Conservation (phyloP, 495 filamentous ascomycete species). For the Penicillium diatomitis region DNA sequence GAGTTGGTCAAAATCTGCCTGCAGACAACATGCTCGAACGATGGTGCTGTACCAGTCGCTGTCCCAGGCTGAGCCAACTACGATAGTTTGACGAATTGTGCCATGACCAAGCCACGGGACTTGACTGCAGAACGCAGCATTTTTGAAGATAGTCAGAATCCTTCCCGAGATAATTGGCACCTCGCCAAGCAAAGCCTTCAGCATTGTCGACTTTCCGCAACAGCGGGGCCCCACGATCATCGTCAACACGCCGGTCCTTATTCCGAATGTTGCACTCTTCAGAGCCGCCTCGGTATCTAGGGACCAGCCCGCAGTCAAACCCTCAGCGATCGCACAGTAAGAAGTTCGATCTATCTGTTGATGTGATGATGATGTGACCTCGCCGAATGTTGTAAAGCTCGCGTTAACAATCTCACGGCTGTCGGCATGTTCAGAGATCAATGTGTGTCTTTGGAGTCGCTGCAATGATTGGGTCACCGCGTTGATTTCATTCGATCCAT, state of each 20-base stretch:
- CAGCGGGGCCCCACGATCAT: conserved; percentile 48
- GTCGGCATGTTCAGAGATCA: conserved; percentile 9
- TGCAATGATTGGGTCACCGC: conserved; percentile 18
- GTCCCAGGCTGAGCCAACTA: conserved; percentile 59
- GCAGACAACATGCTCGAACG: conserved; percentile 48
- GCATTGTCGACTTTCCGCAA: conserved; percentile 44
- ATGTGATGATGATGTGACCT: neutral
- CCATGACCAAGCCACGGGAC: conserved; percentile 75
- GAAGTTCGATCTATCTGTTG: neutral
- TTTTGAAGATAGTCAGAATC: conserved; percentile 8
- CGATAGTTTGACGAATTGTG: conserved; percentile 67
- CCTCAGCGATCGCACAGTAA: conserved; percentile 3
- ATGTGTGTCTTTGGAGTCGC: conserved; percentile 15
- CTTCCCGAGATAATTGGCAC: conserved; percentile 17
- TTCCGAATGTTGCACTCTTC: conserved; percentile 11
- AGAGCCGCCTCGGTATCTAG: conserved; percentile 11
- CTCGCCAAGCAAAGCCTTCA: conserved; percentile 46
- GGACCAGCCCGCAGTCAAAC: conserved; percentile 14
- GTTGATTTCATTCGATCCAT: conserved; percentile 14
- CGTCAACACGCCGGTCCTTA: conserved; percentile 31
- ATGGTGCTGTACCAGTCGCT: conserved; percentile 41
- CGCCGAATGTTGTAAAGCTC: conserved; percentile 3
- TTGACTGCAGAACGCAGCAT: conserved; percentile 66
- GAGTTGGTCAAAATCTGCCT: conserved; percentile 50
- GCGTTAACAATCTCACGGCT: conserved; percentile 1